Conservation (phyloP, 352 stramenopile genomes). For the Pythium volutum region DNA sequence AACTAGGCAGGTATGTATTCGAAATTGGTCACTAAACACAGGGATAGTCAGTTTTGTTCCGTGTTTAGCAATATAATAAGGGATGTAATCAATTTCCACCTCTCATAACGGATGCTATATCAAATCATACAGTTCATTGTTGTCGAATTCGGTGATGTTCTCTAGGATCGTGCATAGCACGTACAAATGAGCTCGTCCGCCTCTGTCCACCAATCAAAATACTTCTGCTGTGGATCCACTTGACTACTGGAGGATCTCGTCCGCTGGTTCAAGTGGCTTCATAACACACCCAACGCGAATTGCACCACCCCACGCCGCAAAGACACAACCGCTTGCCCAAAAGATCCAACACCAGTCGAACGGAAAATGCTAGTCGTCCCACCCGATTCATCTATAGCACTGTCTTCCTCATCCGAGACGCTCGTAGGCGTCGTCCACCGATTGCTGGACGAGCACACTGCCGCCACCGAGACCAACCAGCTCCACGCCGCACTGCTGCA, state of each 20-base stretch:
- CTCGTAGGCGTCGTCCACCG: background rate
- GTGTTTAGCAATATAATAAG: background rate
- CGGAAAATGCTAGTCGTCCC: background rate
- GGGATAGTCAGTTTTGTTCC: conserved; percentile 1
- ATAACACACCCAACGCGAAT: no score
- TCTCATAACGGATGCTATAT: background rate
- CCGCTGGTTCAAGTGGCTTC: background rate
- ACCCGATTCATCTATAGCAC: background rate
- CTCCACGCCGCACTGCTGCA: background rate
- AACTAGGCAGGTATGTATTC: no score
- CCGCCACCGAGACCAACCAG: background rate
- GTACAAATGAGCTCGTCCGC: conserved; percentile 1
- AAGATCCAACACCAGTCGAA: background rate
- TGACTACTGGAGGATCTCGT: background rate
- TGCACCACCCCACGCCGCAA: no score
- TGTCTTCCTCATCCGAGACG: background rate
- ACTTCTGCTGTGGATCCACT: conserved; percentile 7
- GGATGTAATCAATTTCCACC: background rate
- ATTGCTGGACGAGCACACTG: background rate
- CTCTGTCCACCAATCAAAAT: conserved; percentile 16
- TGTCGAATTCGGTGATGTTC: conserved; percentile 22
- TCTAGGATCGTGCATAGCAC: background rate
- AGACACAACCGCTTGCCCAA: no score
- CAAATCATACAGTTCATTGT: background rate
- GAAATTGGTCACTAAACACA: background rate